Base-by-base conservation (phyloP, 1,139 yeast species). In the Candida smagusa region DNA sequence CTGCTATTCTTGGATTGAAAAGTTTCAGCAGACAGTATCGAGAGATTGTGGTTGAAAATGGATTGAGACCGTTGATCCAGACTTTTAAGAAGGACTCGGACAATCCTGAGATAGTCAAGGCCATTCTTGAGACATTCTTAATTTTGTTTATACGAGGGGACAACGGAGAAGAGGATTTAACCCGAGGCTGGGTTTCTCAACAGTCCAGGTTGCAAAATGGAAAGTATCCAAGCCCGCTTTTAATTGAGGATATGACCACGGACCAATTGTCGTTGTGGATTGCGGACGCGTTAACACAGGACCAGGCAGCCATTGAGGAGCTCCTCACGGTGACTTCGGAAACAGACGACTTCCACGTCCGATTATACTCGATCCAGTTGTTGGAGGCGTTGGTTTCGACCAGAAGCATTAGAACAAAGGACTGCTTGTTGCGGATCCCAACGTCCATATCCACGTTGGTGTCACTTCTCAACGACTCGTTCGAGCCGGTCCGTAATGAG, bases 251-350 rank as follows among this genome's bases (percentile, higher is more conserved):
- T 30, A 75, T 77, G 31, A 59, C 72, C 7, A 76, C 79, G 11
- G 97, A 92, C 54, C 96, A 88, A 52, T 86, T 94, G 49, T 86
- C 96, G 0, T 65, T 89, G 44, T 90, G 97, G 96, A 84, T 94
- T 30, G 89, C 97, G 0, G 98, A 94, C 61, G 97, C 89, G 49
- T 70, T 94, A 50, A 85, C 92, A 2, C 94, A 87, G 54, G 75
- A 74, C 25, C 72, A 59, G 13, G 82, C 78, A 23, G 73, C 79
- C 22, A 68, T 92, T 31, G 69, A 74, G 19, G 61, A 77, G 4
- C 61, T 89, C 34, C 64, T 88, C 22, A 76, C 77, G 13, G 66
- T 85, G 3, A 55, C 72, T 31, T 71, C 77, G 35, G 72, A 74
- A 25, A 67, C 66, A 9, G 57, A 55, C 28, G 90, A 87, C 53